Evolutionary conservation across 1,139 yeast species (phyloP).

Genomic region (Protomyces lactucae-debilis): DNA sequence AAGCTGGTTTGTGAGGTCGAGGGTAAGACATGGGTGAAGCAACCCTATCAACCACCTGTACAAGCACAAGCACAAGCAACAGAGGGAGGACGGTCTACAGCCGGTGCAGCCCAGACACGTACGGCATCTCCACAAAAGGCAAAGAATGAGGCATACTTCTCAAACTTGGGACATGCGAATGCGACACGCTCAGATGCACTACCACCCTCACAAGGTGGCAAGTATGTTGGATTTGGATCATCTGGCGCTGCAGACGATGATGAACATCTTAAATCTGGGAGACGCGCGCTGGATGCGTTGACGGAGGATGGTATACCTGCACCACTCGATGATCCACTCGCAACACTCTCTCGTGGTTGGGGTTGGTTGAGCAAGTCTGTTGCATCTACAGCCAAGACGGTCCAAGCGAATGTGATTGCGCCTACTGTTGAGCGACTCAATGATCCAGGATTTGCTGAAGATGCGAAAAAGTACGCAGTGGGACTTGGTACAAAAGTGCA

Average conservation of each 20-base stretch:
- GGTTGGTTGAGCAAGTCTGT: constrained; percentile 81
- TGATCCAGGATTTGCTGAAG: constrained; percentile 52
- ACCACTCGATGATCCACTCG: constrained; percentile 81
- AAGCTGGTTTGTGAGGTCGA: constrained; percentile 69
- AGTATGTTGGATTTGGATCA: constrained; percentile 84
- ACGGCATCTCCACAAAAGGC: constrained; percentile 40
- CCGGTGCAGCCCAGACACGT: constrained; percentile 7
- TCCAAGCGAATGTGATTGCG: constrained; percentile 79
- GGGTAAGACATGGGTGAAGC: constrained; percentile 66
- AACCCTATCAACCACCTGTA: constrained; percentile 45
- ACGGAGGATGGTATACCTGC: constrained; percentile 44
- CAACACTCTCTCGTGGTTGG: constrained; percentile 89
- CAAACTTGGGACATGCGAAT: constrained; percentile 68
- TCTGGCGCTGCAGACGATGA: constrained; percentile 46
- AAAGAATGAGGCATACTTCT: constrained; percentile 76
- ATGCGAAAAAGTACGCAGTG: constrained; percentile 12
- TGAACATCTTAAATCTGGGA: constrained; percentile 39
- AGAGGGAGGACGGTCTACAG: constrained; percentile 10
- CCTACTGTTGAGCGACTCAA: constrained; percentile 81
- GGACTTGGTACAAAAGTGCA: constrained; percentile 18
- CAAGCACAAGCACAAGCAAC: constrained; percentile 15
- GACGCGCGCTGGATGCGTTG: constrained; percentile 35
- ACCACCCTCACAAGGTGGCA: constrained; percentile 94
- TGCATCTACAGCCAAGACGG: constrained; percentile 75
- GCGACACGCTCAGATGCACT: constrained; percentile 67